These are phyloP conservation scores for Talaromyces ruber DNA, from an alignment of 495 filamentous ascomycete species.

Conservation along the genomic window DNA sequence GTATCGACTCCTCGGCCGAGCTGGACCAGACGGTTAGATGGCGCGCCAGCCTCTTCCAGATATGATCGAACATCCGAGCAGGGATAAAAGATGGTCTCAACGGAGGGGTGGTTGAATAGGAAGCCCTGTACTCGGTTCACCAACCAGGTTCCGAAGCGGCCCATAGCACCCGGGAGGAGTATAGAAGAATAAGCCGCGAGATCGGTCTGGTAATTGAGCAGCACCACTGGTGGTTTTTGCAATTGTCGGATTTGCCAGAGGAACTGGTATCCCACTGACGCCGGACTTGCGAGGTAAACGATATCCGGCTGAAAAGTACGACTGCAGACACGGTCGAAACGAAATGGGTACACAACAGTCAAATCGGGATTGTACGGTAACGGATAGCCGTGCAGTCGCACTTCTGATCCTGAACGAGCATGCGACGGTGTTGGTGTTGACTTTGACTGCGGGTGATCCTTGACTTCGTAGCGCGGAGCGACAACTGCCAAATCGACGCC, in stretches of 20 bases:
- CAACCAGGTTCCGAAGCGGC: conserved; percentile 43
- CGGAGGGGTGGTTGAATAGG: conserved; percentile 45
- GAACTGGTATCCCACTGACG: conserved; percentile 56
- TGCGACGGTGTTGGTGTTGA: conserved; percentile 15
- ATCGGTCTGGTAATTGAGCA: conserved; percentile 61
- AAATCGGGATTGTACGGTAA: conserved; percentile 59
- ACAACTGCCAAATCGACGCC: conserved; percentile 50
- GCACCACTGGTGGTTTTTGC: conserved; percentile 38
- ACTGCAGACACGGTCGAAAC: conserved; percentile 42
- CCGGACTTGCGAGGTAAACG: conserved; percentile 57
- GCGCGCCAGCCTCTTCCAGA: conserved; percentile 40
- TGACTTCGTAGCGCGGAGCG: conserved; percentile 37
- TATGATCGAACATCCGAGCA: conserved; percentile 47
- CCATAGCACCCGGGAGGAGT: conserved; percentile 49
- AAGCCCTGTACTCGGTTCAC: conserved; percentile 49
- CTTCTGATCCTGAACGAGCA: conserved; percentile 17
- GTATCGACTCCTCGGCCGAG: conserved; percentile 56
- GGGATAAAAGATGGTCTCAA: conserved; percentile 55
- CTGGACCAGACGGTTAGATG: conserved; percentile 38
- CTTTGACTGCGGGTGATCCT: conserved; percentile 10
- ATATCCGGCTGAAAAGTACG: conserved; percentile 47
- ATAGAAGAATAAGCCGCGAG: conserved; percentile 54
- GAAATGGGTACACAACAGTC: conserved; percentile 54
- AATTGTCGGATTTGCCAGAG: conserved; percentile 50
- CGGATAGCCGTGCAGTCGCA: conserved; percentile 48